A percentile compares a stretch with the other conserved stretches of the same genome.
phyloP scores from a whole-genome alignment of 768 basidiomycete species.

The Leccinum incarnatum region DNA sequence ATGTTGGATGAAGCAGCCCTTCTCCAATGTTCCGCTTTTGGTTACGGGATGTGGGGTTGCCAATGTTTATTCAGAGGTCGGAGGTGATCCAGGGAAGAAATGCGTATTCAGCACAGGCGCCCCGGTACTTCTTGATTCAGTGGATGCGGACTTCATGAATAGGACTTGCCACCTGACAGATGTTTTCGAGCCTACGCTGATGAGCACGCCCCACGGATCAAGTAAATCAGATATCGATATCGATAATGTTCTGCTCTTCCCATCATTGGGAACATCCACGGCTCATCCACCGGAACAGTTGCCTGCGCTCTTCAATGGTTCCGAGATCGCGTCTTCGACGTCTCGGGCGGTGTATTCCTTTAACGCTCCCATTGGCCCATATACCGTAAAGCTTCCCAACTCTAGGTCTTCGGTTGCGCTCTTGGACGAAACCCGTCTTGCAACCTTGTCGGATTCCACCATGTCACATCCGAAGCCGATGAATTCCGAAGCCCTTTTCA shows the following conservation, averaged over 20 bases:
- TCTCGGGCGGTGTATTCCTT: slow-evolving; percentile 5
- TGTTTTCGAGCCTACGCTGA: slow-evolving; percentile 14
- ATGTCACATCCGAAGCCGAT: background rate
- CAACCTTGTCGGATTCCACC: background rate
- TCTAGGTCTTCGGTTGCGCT: background rate
- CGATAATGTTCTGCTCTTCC: too few species aligned
- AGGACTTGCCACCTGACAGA: background rate
- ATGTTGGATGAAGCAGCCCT: slow-evolving; percentile 8
- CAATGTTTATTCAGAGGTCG: background rate
- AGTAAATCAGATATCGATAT: background rate
- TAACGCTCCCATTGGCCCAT: slow-evolving; percentile 1
- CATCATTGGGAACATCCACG: background rate
- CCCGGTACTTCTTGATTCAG: background rate
- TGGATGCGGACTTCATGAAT: background rate
- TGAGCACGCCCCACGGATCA: slow-evolving; percentile 17
- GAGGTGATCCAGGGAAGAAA: background rate
- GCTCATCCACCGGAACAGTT: background rate
- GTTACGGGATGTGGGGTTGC: background rate
- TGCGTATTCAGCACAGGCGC: background rate
- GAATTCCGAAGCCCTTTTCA: background rate
- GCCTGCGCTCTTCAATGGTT: background rate
- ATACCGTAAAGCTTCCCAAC: slow-evolving; percentile 19
- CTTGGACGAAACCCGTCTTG: background rate
- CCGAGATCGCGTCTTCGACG: background rate
- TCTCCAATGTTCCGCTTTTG: slow-evolving; percentile 7